Percentiles rank a stretch among this genome's conserved stretches.
Conservation (phyloP, 164 flowering plant species). For the Dillenia suffruticosa region DNA sequence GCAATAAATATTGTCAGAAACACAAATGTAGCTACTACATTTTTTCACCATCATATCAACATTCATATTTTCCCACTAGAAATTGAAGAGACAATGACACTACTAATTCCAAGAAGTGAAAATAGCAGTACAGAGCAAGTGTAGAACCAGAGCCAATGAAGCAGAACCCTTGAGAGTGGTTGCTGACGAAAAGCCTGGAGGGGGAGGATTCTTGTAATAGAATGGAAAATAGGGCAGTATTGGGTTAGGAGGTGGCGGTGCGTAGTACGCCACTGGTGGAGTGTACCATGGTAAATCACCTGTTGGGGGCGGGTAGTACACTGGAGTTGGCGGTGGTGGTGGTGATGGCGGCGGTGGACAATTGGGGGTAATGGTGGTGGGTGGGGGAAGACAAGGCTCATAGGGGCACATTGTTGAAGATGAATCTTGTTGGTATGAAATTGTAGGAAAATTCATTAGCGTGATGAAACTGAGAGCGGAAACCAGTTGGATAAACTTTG, state of each 20-base stretch:
- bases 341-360: constrained; percentile 9
- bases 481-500: too few species aligned
- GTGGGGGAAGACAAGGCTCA: constrained; percentile 14
- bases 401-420: constrained; percentile 11
- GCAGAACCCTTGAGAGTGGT: not conserved
- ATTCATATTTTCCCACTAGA: too few species aligned
- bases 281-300: constrained; percentile 1
- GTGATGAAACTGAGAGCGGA: not conserved
- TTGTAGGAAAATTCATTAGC: not conserved
- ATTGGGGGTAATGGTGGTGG: not conserved
- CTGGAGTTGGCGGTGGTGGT: constrained; percentile 1
- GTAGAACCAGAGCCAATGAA: not conserved
- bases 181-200: constrained; percentile 4
- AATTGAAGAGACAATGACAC: too few species aligned
- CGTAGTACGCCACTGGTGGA: not conserved
- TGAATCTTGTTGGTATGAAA: not conserved
- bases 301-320: constrained; percentile 1
- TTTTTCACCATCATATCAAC: too few species aligned
- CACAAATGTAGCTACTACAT: too few species aligned
- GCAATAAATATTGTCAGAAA: too few species aligned
- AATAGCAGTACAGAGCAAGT: not conserved
- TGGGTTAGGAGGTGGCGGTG: constrained; percentile 15
- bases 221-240: constrained; percentile 15
- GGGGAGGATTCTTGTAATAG: constrained; percentile 6
- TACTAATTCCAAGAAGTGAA: not conserved